Base-by-base conservation (phyloP, 345 rosid genomes). In the Dovyalis caffra region DNA sequence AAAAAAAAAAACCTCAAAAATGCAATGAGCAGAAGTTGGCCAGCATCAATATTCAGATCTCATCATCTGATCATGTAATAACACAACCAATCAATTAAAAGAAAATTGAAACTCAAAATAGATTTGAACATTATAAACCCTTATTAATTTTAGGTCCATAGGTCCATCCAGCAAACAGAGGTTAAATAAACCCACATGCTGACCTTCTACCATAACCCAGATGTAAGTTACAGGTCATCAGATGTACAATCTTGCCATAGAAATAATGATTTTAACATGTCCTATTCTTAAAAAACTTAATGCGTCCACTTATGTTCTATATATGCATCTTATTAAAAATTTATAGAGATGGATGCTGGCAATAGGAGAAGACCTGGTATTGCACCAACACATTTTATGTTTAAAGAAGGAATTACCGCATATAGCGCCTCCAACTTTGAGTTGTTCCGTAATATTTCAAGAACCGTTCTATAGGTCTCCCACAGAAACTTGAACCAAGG, bases 401-500 rank as follows among this genome's bases (percentile, higher is more conserved):
- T 51, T 21, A 38, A 45, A 62, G 23, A n/a, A 72, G 58, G 16
- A 85, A 80, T 73, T 90, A 93, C 99, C 94, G 99, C 97, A 85
- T 96, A 96, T 6, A 96, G 86, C 2, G 94, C 93, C 88, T 96
- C 99, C 85, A 96, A 70, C 92, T 96, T 96, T 18, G 99, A 96
- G 83, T 93, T 96, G 85, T 96, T 96, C 40, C 98, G 82, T 76
- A 96, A 76, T 29, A 96, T 93, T 78, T 96, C 99, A 75, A 96
- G 99, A 45, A 96, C 99, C 1, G 99, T 92, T 78, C 99, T 90
- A 80, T 93, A 96, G 2, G 99, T 93, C 91, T 96, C 99, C 99
- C 99, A 96, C 82, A 96, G 75, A 82, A 96, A 96, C 89, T 96
- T 96, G 85, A 96, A 96, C 98, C 99, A 96, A 3, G 99, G 99